Evolutionary conservation across 2,329 filamentous ascomycete species (phyloP), one percentile per base, ranked within the genome.

Genomic region (Chrysoporthe deuterocubensis): DNA sequence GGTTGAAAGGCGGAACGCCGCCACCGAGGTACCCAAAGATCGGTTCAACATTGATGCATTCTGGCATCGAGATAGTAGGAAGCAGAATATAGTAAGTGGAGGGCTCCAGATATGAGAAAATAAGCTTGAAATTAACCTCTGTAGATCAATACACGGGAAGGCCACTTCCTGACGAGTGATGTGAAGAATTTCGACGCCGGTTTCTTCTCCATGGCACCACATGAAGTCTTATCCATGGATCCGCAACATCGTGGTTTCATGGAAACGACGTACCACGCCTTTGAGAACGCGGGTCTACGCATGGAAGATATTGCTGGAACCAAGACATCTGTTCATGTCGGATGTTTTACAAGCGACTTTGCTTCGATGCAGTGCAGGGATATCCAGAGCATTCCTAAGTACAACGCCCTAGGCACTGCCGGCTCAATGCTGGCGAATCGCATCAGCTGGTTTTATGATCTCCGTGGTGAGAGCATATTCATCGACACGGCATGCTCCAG

Each of bases 401-500:
- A 78, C 43, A 73, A 76, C 0, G 75, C 75, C 0, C 80, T 76
- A 0, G 80, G 80, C 1, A 74, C 72, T 5, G 73, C 54, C 14
- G 46, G 46, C 13, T 6, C 46, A 6, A 40, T 67, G 62, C 21
- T 59, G 16, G 62, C 81, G 0, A 83, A 83, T 67, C 76, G 81
- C 0, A 71, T 81, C 9, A 79, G 78, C 48, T 82, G 77, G 75
- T 80, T 76, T 65, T 82, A 80, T 46, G 76, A 82, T 63, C 69
- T 79, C 46, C 71, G 71, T 8, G 79, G 80, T 0, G 75, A 79
- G 0, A 79, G 78, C 68, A 73, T 78, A 59, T 76, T 77, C 18
- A 70, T 81, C n/a, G 76, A 81, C 62, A 79, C 80, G 18, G 80
- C 78, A 6, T 82, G 80, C 69, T 81, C 78, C 8, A 40, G 37